Percentiles rank a stretch among this genome's conserved stretches.
phyloP scores from a whole-genome alignment of 2,329 filamentous ascomycete species.

The Verticillium longisporum region DNA sequence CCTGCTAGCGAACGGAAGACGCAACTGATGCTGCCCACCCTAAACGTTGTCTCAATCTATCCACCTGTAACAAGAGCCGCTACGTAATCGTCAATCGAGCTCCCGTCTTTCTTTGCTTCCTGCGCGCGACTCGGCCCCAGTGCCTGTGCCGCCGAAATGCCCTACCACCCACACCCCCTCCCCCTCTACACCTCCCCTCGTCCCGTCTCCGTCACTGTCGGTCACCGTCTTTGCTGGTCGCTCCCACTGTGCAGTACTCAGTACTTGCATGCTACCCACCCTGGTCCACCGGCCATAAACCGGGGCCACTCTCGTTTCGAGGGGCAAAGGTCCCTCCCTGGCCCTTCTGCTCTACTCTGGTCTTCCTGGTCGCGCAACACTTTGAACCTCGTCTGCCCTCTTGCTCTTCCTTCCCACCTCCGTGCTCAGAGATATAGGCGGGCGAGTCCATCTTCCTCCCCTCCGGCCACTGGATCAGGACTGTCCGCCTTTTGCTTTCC shows the following conservation, averaged over 20 bases:
- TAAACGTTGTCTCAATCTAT: neutral
- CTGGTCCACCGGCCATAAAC: neutral
- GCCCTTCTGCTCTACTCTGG: neutral
- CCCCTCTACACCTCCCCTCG: neutral
- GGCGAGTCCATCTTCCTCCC: neutral
- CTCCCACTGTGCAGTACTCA: neutral
- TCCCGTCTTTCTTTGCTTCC: neutral
- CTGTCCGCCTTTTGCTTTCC: neutral
- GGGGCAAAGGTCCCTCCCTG: constrained; percentile 2
- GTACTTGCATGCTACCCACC: neutral
- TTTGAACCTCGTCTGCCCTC: neutral
- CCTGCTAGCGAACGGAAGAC: neutral
- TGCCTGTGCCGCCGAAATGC: neutral
- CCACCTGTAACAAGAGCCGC: neutral
- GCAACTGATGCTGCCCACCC: neutral
- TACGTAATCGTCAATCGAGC: neutral
- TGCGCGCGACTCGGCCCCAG: neutral
- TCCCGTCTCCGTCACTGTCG: constrained; percentile 1
- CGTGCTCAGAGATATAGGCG: neutral
- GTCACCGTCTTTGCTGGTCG: neutral
- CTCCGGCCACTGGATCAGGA: neutral
- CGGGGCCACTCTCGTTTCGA: neutral
- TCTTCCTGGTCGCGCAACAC: neutral
- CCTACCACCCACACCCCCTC: neutral
- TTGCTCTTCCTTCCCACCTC: neutral